A percentile compares a stretch with the other conserved stretches of the same genome.
Conservation (phyloP, 1,284 basidiomycete species). For the Pseudozyma tsukubaensis region DNA sequence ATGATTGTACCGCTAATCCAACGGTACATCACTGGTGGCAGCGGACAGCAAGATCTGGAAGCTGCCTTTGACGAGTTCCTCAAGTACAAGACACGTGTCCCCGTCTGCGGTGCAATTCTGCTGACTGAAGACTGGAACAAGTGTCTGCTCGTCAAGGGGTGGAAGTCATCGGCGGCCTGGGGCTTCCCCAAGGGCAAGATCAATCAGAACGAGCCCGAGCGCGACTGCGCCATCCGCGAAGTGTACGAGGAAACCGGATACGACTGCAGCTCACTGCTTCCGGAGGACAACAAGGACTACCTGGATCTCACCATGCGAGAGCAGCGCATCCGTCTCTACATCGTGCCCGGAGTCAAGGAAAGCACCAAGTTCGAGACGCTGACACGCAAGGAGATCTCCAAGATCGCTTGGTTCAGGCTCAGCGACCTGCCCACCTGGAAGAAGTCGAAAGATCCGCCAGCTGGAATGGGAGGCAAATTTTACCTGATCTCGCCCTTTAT, state of each 20-base stretch:
- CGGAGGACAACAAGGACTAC: conserved; percentile 71
- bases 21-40: conserved; percentile 59
- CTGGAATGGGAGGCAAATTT: conserved; percentile 77
- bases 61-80: conserved; percentile 66
- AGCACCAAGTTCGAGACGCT: conserved; percentile 89
- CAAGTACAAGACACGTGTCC: conserved; percentile 93
- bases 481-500: conserved; percentile 97
- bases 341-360: conserved; percentile 90
- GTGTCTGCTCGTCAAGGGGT: conserved; percentile 80
- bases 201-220: conserved; percentile 80
- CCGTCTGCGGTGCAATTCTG: conserved; percentile 98
- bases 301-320: conserved; percentile 90
- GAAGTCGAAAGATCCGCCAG: conserved; percentile 76
- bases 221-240: conserved; percentile 71
- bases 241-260: conserved; percentile 71
- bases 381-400: conserved; percentile 98
- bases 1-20: conserved; percentile 65
- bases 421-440: conserved; percentile 93
- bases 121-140: conserved; percentile 88
- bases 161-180: conserved; percentile 96
- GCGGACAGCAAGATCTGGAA: conserved; percentile 61
- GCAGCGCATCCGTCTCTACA: conserved; percentile 87
- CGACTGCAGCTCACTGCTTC: conserved; percentile 59
- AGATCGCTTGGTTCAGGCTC: conserved; percentile 96
- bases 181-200: conserved; percentile 99